Base-by-base conservation (phyloP, 2,329 filamentous ascomycete species). In the Nigrograna mackinnonii region DNA sequence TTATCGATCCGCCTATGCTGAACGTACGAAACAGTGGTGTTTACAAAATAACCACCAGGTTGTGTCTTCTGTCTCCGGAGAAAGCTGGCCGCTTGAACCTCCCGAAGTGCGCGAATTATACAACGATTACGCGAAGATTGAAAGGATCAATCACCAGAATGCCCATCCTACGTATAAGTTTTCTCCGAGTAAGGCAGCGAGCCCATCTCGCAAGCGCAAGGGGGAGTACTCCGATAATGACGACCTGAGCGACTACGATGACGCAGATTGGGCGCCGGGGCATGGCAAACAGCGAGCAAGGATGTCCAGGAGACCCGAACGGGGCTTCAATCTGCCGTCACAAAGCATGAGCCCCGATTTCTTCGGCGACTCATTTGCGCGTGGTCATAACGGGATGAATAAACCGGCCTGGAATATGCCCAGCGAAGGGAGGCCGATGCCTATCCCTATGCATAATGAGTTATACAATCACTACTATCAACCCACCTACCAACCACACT, bases 151-250 rank as follows among this genome's bases (percentile, higher is more conserved):
- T 67, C 92, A 97, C 67, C 82, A 87, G 41, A 79, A 81, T 39
- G 91, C 92, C 2, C 90, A 95, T 55, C 94, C 94, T 0, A 83
- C 84, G 31, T 99, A 97, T 77, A 97, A 95, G 69, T 99, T 97
- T 72, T 87, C 88, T 2, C 92, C 92, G 2, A 85, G 86, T 57
- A 95, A 94, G 70, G 69, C 76, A 13, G 72, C 74, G 37, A 62
- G 59, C 11, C 53, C 69, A 24, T 49, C 61, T 17, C 63, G 66
- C 26, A 80, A 78, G 55, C 77, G 79, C 53, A 81, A 79, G 53
- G 61, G 62, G 41, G 64, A 65, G 41, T 44, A 56, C 47, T 64
- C 62, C 0, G 66, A 67, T 5, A 66, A 70, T 6, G 69, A 69
- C 35, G 66, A 70, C 39, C 54, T 59, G 18, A 74, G 69, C 42